phyloP scores from a whole-genome alignment of 306 rosid species.

The Trifolium pratense region DNA sequence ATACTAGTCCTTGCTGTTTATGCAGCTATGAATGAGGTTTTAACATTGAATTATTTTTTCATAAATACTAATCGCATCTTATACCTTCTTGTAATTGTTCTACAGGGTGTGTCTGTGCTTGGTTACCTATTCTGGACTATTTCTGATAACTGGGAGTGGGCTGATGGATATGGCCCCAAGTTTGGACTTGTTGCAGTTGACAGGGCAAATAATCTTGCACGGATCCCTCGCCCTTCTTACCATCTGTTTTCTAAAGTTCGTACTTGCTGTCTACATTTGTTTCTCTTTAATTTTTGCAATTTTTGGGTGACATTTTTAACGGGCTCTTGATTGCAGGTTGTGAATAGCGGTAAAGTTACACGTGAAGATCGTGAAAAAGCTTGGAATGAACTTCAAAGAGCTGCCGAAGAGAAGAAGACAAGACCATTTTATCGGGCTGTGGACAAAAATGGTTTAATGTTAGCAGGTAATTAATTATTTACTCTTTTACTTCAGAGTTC shows the following conservation, averaged over 20 bases:
- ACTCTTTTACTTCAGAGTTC: constrained; percentile 19
- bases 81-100: constrained; percentile 40
- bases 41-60: constrained; percentile 30
- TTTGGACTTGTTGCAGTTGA: constrained; percentile 98
- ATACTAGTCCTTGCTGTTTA: constrained; percentile 58
- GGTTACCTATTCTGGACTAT: constrained; percentile 88
- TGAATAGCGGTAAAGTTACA: constrained; percentile 67
- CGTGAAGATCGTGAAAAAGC: constrained; percentile 68
- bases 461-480: constrained; percentile 71
- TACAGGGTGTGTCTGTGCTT: constrained; percentile 79
- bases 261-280: constrained; percentile 14
- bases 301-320: constrained; percentile 31
- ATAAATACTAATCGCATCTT: constrained; percentile 24
- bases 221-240: constrained; percentile 88
- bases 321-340: constrained; percentile 64
- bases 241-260: constrained; percentile 79
- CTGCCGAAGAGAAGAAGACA: constrained; percentile 69
- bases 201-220: constrained; percentile 70
- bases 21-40: constrained; percentile 84
- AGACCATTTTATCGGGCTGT: constrained; percentile 85
- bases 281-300: constrained; percentile 27
- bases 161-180: constrained; percentile 99
- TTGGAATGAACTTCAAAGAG: constrained; percentile 80
- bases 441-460: constrained; percentile 76
- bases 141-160: constrained; percentile 99